phyloP scores from a whole-genome alignment of 768 basidiomycete species.

The Candolleomyces aberdarensis region DNA sequence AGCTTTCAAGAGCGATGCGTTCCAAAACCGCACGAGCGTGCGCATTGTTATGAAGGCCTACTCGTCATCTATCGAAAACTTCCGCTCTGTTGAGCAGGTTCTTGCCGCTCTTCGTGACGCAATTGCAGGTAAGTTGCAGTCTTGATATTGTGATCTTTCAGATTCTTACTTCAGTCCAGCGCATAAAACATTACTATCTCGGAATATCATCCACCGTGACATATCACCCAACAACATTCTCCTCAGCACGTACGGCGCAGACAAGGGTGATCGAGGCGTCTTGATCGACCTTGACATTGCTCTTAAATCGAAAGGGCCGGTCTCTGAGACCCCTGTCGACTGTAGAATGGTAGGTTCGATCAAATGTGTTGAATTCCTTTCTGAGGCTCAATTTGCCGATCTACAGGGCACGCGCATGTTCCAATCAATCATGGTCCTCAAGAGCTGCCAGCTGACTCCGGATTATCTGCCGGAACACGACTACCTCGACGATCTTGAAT shows the following conservation, averaged over 20 bases:
- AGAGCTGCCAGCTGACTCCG: neutral
- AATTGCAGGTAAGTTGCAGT: conserved; percentile 2
- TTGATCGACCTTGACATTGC: conserved; percentile 6
- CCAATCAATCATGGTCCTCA: neutral
- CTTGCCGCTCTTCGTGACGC: conserved; percentile 11
- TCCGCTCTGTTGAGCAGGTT: neutral
- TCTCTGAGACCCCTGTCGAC: neutral
- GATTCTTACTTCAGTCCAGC: neutral
- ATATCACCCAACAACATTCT: conserved; percentile 1
- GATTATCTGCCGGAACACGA: neutral
- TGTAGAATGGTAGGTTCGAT: neutral
- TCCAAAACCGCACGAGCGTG: neutral
- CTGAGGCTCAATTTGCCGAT: no score
- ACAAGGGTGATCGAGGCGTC: neutral
- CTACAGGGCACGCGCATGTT: neutral
- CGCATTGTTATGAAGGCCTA: conserved; percentile 7
- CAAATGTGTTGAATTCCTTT: no score
- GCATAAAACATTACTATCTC: neutral
- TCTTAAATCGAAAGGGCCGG: neutral
- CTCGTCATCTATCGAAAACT: conserved; percentile 2
- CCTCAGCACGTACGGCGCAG: neutral
- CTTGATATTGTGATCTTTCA: no score
- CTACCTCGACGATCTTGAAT: conserved; percentile 5
- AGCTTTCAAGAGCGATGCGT: no score
- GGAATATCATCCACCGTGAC: neutral